phyloP scores from a whole-genome alignment of 2,329 filamentous ascomycete species.

The Talaromyces sp. region DNA sequence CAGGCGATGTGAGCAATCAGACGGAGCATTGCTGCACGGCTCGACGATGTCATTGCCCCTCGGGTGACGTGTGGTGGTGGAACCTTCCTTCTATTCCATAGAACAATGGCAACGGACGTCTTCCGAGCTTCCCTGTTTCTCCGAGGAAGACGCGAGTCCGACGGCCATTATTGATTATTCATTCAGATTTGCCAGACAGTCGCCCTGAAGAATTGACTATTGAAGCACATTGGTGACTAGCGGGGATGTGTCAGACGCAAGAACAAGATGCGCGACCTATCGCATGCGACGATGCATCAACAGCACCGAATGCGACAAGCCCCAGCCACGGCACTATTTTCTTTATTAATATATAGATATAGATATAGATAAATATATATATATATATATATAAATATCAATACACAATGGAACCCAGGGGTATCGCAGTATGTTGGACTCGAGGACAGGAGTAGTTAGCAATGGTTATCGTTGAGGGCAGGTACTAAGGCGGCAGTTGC shows the following conservation, averaged over 20 bases:
- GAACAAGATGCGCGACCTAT: neutral
- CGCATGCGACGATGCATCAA: neutral
- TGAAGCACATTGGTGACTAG: neutral
- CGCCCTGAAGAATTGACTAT: neutral
- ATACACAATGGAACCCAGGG: neutral
- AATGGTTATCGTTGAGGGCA: neutral
- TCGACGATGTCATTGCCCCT: constrained; percentile 15
- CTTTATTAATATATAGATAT: too few species aligned
- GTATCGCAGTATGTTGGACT: too few species aligned
- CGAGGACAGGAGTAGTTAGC: too few species aligned
- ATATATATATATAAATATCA: too few species aligned
- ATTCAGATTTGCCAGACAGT: too few species aligned
- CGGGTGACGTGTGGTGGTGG: neutral
- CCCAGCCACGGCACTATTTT: neutral
- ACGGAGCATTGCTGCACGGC: neutral
- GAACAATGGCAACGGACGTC: neutral
- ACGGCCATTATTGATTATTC: too few species aligned
- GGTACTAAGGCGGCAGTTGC: neutral
- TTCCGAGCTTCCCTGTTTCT: constrained; percentile 7
- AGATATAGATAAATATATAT: too few species aligned
- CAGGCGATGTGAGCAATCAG: constrained; percentile 12
- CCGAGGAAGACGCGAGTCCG: neutral
- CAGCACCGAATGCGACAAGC: neutral
- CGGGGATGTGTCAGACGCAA: neutral
- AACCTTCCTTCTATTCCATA: neutral